Evolutionary conservation across 1,284 basidiomycete genomes (phyloP), one percentile per base, ranked within the genome.

Genomic region (Pulveroboletus sp.): DNA sequence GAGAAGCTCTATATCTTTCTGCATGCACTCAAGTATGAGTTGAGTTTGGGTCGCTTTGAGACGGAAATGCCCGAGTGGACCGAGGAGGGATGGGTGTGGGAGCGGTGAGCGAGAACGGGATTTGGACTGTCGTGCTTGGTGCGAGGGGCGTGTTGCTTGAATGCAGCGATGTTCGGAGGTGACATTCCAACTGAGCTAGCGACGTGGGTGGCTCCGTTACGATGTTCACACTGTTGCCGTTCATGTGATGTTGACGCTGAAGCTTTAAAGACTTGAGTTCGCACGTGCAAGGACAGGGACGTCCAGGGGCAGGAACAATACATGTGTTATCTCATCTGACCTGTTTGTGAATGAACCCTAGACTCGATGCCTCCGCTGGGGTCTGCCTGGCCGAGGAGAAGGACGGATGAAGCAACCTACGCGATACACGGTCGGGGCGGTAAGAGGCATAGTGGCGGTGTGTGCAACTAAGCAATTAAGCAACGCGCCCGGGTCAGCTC

Each of bases 1-100:
- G 92, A 95, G 71, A 86, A 85, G 58, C 76, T 97, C 56, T 97
- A 94, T 73, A 98, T 98, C 62, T 98, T 95, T 76, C 76, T 98
- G 65, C 95, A 98, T 70, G 95, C 95, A 14, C 74, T 92, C 65
- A 80, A 84, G 64, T 97, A 94, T 73, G 90, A 87, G 52, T 86
- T 86, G 8, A 87, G 85, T 60, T 71, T 92, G 49, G 91, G 90
- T 0, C 71, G 75, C n/a, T 91, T 88, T 61, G 82, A 88, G 74
- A 89, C 89, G 29, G 83, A 81, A 60, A 84, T 89, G 82, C 89
- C 89, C 0, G 82, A 81, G 62, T 91, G 89, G 89, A 83, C 88
- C 25, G 75, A 72, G 40, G 78, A 84, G 63, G 85, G 81, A 10
- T 90, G 82, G 81, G 73, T 75, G 50, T 87, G 87, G 86, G 80